Evolutionary conservation across 2,329 filamentous ascomycete species (phyloP).

Genomic region (Pseudogymnoascus sp.): DNA sequence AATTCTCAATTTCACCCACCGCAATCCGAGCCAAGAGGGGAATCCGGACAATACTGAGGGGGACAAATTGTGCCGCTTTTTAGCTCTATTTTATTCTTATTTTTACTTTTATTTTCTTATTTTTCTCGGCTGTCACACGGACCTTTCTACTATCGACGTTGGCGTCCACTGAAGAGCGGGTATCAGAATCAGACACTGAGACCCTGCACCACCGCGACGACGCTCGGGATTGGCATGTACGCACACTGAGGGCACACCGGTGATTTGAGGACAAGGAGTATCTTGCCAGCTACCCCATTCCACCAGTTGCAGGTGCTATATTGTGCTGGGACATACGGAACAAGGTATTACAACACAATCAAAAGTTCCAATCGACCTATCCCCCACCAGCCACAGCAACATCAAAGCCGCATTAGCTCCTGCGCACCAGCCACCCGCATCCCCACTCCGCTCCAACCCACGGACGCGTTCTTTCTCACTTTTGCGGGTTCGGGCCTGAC

Average conservation of each 20-base stretch:
- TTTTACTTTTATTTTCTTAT: neutral
- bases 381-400: neutral
- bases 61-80: neutral
- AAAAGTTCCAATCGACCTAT: too few species aligned
- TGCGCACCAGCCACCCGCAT: constrained; percentile 2
- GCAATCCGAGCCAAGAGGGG: neutral
- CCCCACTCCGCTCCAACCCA: neutral
- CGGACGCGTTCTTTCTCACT: constrained; percentile 8
- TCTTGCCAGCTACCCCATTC: neutral
- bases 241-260: neutral
- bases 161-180: neutral
- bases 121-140: neutral
- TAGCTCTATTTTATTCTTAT: constrained; percentile 8
- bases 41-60: too few species aligned
- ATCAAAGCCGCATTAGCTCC: neutral
- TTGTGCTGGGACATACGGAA: neutral
- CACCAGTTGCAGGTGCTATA: too few species aligned
- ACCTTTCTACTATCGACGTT: neutral
- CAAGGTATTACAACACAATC: neutral
- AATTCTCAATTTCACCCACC: neutral
- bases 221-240: neutral
- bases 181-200: neutral
- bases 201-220: neutral
- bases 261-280: neutral
- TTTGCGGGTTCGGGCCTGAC: neutral